Percentiles rank a stretch among this genome's conserved stretches.
Conservation (phyloP, 2,329 filamentous ascomycete species). For the Colletotrichum abscissum region DNA sequence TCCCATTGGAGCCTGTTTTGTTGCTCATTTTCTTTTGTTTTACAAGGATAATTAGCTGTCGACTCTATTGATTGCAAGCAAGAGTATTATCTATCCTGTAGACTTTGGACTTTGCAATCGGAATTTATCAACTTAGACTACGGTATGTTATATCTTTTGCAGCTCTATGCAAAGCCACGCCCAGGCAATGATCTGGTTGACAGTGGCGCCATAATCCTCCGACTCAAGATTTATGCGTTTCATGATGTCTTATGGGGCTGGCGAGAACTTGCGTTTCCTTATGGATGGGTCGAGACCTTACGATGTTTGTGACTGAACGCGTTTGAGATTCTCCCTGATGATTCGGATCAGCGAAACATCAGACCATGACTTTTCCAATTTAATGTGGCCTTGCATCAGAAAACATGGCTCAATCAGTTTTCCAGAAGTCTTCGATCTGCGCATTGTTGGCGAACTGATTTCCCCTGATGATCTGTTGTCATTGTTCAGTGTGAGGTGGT, state of each 20-base stretch:
- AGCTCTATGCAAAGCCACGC: not conserved
- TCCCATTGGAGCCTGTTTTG: not conserved
- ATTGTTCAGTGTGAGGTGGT: not conserved
- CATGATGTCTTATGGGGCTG: not conserved
- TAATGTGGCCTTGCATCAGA: not conserved
- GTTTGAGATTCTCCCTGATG: slow-evolving; percentile 22
- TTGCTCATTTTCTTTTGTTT: slow-evolving; percentile 10
- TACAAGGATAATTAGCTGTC: not conserved
- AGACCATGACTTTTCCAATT: slow-evolving; percentile 8
- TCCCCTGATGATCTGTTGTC: not conserved
- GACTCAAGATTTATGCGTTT: slow-evolving; percentile 13
- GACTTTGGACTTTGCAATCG: not conserved
- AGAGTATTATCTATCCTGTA: not conserved
- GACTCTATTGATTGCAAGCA: not conserved
- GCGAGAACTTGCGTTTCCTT: not conserved
- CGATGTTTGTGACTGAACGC: slow-evolving; percentile 16
- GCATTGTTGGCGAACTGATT: not conserved
- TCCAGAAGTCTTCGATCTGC: not conserved
- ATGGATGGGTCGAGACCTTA: slow-evolving; percentile 3
- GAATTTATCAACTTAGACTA: too few relatives aligned
- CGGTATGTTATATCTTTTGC: not conserved
- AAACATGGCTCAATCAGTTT: not conserved
- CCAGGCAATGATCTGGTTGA: not conserved
- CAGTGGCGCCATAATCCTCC: slow-evolving; percentile 7
- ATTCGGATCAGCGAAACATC: slow-evolving; percentile 9